Base-by-base conservation (phyloP, 139 green algal species). In the Asterochloris erici region DNA sequence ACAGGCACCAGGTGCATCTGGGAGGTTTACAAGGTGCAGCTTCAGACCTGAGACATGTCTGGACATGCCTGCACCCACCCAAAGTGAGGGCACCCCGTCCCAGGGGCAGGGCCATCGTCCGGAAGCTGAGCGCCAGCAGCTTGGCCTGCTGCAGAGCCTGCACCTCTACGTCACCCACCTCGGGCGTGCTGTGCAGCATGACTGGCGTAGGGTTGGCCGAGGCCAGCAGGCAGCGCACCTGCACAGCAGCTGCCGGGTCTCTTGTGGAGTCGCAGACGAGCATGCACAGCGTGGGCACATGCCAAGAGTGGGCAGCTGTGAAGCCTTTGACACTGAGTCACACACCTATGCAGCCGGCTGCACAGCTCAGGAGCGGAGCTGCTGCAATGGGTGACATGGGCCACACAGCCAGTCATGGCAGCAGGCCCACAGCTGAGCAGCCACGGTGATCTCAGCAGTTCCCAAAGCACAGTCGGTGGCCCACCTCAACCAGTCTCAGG, bases 31-130 rank as follows among this genome's bases (percentile, higher is more conserved):
- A 77, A 38, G 68, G 68, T 27, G 23, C 68, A 24, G 68, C 68
- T 73, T 4, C 28, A 77, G 27, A 38, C 74, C 28, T 79, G 63
- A 0, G 4, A 66, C 14, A 64, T 66, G n/a, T 66, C 16, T 4
- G 38, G 29, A 21, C 16, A 79, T 21, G 68, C 23, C 13, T 63
- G 26, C 11, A 27, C 61, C 38, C 62, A 87, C 91, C 91, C 14
- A 98, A 86, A 0, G 89, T 92, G 38, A 97, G 89, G 17, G 95
- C 95, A 6, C 93, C 95, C 0, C 95, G 83, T 6, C 95, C 95
- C 4, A 96, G 47, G 11, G 96, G 87, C 47, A 97, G 85, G 1
- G 92, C 90, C 87, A 95, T 91, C 14, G 94, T 98, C 73, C 94
- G 91, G 38, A 91, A 66, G n/a, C 90, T 92, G 24, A 94, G 84